Percentiles rank a stretch among this genome's conserved stretches.
Evolutionary conservation across 2,329 filamentous ascomycete species (phyloP).

Genomic region (Penicillium brasilianum): DNA sequence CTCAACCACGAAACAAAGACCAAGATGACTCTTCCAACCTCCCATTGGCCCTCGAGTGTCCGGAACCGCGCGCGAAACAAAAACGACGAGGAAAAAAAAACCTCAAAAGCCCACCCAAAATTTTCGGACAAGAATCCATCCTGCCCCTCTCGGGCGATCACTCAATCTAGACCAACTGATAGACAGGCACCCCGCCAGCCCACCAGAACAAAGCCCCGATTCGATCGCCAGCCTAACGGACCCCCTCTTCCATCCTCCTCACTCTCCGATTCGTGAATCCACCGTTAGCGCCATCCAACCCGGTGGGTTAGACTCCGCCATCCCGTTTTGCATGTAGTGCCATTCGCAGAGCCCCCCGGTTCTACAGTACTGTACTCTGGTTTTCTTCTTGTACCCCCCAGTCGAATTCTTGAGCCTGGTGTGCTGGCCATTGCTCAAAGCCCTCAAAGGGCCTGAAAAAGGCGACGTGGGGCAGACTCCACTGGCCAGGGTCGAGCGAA

Average conservation of each 20-base stretch:
- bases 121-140: too few relatives aligned
- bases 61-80: slow-evolving; percentile 10
- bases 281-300: background rate
- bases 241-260: background rate
- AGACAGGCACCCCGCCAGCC: slow-evolving; percentile 14
- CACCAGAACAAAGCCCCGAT: slow-evolving; percentile 4
- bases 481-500: slow-evolving; percentile 9
- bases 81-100: background rate
- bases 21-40: background rate
- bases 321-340: background rate
- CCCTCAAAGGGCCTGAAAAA: background rate
- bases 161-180: slow-evolving; percentile 27
- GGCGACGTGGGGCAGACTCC: slow-evolving; percentile 15
- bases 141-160: background rate
- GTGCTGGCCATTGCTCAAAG: background rate
- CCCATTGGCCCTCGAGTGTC: background rate
- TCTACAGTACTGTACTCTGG: too few relatives aligned
- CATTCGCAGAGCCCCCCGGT: slow-evolving; percentile 7
- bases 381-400: slow-evolving; percentile 6
- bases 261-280: slow-evolving; percentile 14
- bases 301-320: background rate
- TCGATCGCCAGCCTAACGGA: background rate
- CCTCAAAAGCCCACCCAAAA: too few relatives aligned
- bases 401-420: slow-evolving; percentile 15
- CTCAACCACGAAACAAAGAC: background rate